Base-by-base conservation (phyloP, 2,329 filamentous ascomycete species). In the Penicillium sp. region DNA sequence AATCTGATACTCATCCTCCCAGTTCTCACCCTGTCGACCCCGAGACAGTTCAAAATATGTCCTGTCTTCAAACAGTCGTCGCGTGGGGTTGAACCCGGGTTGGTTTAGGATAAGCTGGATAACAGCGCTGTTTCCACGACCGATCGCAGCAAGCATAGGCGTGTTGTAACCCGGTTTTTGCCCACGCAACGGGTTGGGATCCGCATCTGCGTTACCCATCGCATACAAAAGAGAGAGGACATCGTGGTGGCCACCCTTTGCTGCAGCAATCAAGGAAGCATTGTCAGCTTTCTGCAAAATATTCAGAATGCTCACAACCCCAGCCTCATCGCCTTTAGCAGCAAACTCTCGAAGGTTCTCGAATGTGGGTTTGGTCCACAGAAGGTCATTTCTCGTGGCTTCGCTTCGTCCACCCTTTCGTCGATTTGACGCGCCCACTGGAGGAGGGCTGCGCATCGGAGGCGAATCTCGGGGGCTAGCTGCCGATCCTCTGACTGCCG, bases 131-230 rank as follows among this genome's bases (percentile, higher is more conserved):
- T 96, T 94, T 5, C 85, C 85, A 64, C 93, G 89, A 16, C 94
- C 93, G 62, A 99, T 97, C 1, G 94, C 92, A 56, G 92, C 92
- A 37, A 97, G 83, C 80, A 99, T 95, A 1, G 94, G 94, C 1
- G 93, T 97, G 50, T 92, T 89, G 67, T 89, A 87, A 55, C 94
- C 92, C 40, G 82, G 76, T 56, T 84, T 79, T 31, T 82, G 81
- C 56, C 72, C 73, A 9, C 79, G 67, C 45, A 92, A 74, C 13
- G 89, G 84, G 7, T 82, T 79, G 32, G 91, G 91, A 65, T 94
- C 90, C 8, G 84, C 81, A 65, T 88, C 81, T 18, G 84, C 82
- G 47, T 82, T 79, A 3, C 88, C 88, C 61, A 91, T 78, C 9
- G 87, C 88, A 40, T 91, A 74, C 48, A 92, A 74, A 29, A 96